Evolutionary conservation across 2,329 filamentous ascomycete species (phyloP), one percentile per base, ranked within the genome.

Genomic region (Davidsoniella neocaledoniae): DNA sequence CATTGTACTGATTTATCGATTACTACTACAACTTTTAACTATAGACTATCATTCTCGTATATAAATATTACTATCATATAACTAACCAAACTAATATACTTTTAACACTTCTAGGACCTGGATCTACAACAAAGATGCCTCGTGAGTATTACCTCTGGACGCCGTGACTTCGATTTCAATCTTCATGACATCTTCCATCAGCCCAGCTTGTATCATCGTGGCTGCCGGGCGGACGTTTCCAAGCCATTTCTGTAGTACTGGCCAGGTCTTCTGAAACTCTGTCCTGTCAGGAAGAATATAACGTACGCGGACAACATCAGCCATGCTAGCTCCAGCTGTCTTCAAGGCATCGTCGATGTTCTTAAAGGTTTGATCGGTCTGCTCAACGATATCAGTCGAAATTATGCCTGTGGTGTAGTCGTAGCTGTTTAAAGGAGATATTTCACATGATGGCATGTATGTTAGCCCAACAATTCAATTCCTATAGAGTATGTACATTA

Each of bases 221-320:
- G 72, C 72, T 21, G 72, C 71, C 1, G 72, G 72, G 29, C 66
- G 60, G n/a, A 70, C 66, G 2, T 65, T 58, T 5, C 69, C 70
- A 45, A 75, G 63, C 66, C 68, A 74, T 55, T 64, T 67, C 54
- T 63, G 63, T 55, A 75, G 57, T 2, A 73, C 67, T 1, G 68
- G 65, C 71, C 71, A 75, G 14, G 66, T 70, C 56, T 60, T 60
- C 9, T 64, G 59, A 49, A 75, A 75, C 45, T 73, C 68, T 14
- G 58, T 54, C 5, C 67, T 61, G 51, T 72, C 61, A 2, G 71
- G 68, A 17, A 75, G 60, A 43, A 74, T 72, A 55, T 76, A 76
- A 9, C 64, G 62, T 12, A 75, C 72, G 17, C 72, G 63, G 1
- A 74, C 70, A 2, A 76, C 63, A 47, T 76, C 71, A 4, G 58